Evolutionary conservation across 352 stramenopile genomes (phyloP), one percentile per base, ranked within the genome.

Genomic region (Phytophthora pseudosyringae): DNA sequence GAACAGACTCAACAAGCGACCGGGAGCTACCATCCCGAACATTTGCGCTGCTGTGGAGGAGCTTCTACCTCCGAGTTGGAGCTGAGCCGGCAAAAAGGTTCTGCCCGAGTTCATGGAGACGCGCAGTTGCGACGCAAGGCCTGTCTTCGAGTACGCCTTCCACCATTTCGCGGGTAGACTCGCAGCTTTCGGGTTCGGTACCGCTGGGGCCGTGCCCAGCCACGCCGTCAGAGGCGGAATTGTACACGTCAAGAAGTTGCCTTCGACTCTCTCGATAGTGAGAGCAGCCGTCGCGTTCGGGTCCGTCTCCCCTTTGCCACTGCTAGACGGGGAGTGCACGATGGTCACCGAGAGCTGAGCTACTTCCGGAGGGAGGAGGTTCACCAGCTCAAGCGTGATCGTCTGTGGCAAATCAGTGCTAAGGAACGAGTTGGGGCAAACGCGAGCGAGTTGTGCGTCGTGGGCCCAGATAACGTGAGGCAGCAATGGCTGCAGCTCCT

Each of bases 401-500:
- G 50, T 67, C 36, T 81, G 65, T 0, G 74, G 78, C 0, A 88
- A 48, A 11, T 69, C 58, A 9, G 28, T 68, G 4, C 65, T 61
- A 7, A 86, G 59, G 47, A 89, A 84, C 13, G 80, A 88, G 48
- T 93, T 93, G 8, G 84, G 84, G 1, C 40, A 65, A 12, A 75
- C 57, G 12, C 78, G 71, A 12, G 64, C 44, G 0, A 91, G 46
- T 15, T 63, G 50, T 1, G 74, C 79, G 2, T 83, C 60, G 31
- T 93, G 84, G 18, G 71, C 79, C 41, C 63, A 83, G 13, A 88
- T 61, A 35, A 82, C 21, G 18, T 86, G 66, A 3, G 66, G 64
- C 13, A 33, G 6, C 15, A 32, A 16, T 39, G 41, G 57, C 6
- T n/a, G 25, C 0, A 21, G 25, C 0, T 46, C 28, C 6, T 67